Percentiles rank a stretch among this genome's conserved stretches.
Evolutionary conservation across 345 rosid species (phyloP).

Genomic region (Turritis glabra): DNA sequence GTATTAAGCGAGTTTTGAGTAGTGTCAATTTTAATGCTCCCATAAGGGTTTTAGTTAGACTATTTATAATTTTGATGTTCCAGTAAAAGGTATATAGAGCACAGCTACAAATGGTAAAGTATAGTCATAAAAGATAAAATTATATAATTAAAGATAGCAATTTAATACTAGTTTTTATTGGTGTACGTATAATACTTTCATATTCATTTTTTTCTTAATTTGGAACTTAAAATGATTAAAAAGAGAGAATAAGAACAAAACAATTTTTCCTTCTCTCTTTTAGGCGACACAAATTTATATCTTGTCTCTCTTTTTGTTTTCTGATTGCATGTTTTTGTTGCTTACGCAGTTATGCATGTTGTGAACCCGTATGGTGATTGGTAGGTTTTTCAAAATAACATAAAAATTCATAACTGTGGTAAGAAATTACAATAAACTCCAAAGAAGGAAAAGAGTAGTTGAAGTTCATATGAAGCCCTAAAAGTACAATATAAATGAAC

Average conservation of each 20-base stretch:
- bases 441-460: neutral
- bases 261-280: neutral
- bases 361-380: neutral
- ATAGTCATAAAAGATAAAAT: neutral
- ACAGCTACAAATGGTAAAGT: neutral
- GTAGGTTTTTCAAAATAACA: neutral
- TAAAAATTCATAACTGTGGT: neutral
- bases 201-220: neutral
- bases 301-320: neutral
- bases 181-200: neutral
- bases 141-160: neutral
- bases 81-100: neutral
- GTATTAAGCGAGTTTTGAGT: neutral
- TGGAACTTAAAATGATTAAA: neutral
- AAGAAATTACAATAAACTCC: neutral
- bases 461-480: neutral
- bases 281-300: neutral
- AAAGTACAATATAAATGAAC: neutral
- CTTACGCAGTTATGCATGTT: neutral
- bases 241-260: neutral
- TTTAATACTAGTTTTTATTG: neutral
- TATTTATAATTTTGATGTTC: neutral
- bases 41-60: neutral
- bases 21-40: neutral
- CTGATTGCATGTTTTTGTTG: neutral